Evolutionary conservation across 1,284 basidiomycete genomes (phyloP), one percentile per base, ranked within the genome.

Genomic region (Tylopilus sp.): DNA sequence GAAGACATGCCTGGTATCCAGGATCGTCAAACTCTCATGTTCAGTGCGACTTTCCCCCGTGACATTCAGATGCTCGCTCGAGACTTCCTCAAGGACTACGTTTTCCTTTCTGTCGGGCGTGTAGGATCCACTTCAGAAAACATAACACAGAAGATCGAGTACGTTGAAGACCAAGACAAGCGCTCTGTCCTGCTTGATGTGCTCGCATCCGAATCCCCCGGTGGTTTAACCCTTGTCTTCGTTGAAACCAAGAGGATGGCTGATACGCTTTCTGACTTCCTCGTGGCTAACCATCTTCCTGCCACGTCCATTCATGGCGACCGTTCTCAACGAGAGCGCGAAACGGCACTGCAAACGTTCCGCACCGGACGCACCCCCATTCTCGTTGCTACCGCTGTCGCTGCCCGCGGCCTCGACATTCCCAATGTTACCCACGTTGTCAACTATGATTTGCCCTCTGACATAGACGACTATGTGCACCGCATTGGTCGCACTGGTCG

Each of bases 191-290:
- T 99, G 6, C 84, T 99, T 54, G 95, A 99, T 66, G 85, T 99
- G 53, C 82, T 99, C 47, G 84, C 84, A 37, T 90, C 91, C 26
- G 87, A 93, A 65, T 70, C 76, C 57, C 74, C 73, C 36, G 72
- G 77, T 43, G 93, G 94, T 44, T 77, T 99, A 28, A 94, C 94
- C 21, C 83, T 99, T 44, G 88, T 99, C 65, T 99, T 99, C 69
- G 95, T 98, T 55, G 95, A 99, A 81, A 99, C 96, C 47, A 99
- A 99, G 78, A 85, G 94, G 59, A 98, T 97, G 94, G 95, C 96
- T 44, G 95, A 99, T 67, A 91, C 91, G 83, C 81, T 99, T 21
- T 95, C 93, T 65, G 94, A 97, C 72, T 99, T 96, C 81, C 79
- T 99, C 55, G 85, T 94, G 72, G 69, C 74, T 55, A 88, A 92